Percentiles rank a stretch among this genome's conserved stretches.
These are phyloP conservation scores for Pleochaeta shiraiana DNA, from an alignment of 2,329 filamentous ascomycete genomes.

Conservation along the genomic window DNA sequence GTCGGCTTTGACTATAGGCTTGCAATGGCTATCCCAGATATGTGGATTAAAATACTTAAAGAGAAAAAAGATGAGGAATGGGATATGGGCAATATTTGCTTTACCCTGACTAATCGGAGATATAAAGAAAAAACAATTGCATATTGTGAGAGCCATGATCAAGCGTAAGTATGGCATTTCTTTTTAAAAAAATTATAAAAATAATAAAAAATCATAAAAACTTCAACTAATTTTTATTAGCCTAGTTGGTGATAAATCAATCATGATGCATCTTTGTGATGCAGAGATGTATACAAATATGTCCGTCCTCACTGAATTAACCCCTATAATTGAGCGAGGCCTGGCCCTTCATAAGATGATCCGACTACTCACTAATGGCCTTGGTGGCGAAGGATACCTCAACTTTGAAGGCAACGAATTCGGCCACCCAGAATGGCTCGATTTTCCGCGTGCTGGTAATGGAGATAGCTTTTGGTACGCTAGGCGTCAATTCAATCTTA, in stretches of 20 bases:
- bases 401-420: constrained; percentile 99
- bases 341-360: constrained; percentile 97
- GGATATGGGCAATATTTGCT: constrained; percentile 70
- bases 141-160: constrained; percentile 92
- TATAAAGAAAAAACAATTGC: constrained; percentile 98
- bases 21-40: constrained; percentile 92
- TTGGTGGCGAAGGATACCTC: constrained; percentile 91
- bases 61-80: constrained; percentile 71
- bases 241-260: constrained; percentile 84
- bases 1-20: constrained; percentile 95
- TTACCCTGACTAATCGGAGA: constrained; percentile 76
- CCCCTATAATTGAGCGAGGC: constrained; percentile 71
- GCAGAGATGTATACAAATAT: constrained; percentile 97
- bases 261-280: constrained; percentile 98
- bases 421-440: constrained; percentile 95
- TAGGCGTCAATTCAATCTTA: constrained; percentile 77
- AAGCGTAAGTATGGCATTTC: constrained; percentile 50
- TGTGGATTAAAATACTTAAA: constrained; percentile 98
- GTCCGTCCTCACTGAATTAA: constrained; percentile 68
- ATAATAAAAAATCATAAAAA: no score
- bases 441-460: constrained; percentile 90
- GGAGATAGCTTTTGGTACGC: constrained; percentile 89
- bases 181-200: no score
- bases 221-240: constrained; percentile 28
- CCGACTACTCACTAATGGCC: constrained; percentile 68